phyloP scores from a whole-genome alignment of 73 alveolate species.

The Tetrahymena borealis region DNA sequence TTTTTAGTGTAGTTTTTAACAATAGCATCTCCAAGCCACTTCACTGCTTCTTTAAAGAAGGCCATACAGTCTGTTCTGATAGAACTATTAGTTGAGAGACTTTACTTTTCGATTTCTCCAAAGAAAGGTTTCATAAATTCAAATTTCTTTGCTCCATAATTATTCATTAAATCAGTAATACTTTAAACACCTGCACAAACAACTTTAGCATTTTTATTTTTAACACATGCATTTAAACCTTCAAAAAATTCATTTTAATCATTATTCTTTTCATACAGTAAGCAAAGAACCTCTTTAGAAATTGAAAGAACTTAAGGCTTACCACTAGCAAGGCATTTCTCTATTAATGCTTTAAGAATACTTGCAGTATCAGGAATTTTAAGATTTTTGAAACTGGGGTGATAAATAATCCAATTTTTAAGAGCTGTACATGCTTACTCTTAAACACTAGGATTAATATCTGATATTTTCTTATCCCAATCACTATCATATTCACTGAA shows the following conservation, averaged over 20 bases:
- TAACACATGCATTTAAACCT: slow-evolving; percentile 38
- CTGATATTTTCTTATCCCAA: slow-evolving; percentile 52
- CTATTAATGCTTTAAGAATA: slow-evolving; percentile 46
- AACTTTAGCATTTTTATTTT: slow-evolving; percentile 52
- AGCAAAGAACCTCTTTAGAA: slow-evolving; percentile 43
- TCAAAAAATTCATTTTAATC: slow-evolving; percentile 52
- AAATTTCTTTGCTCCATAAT: slow-evolving; percentile 58
- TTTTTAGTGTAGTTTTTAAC: slow-evolving; percentile 40
- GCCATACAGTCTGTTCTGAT: slow-evolving; percentile 57
- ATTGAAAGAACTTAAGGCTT: slow-evolving; percentile 47
- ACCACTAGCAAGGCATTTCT: slow-evolving; percentile 65
- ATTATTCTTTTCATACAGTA: slow-evolving; percentile 50
- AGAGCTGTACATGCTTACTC: slow-evolving; percentile 63
- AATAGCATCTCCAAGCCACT: slow-evolving; percentile 66
- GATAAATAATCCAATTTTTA: slow-evolving; percentile 37
- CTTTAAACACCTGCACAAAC: slow-evolving; percentile 43
- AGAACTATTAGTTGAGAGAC: slow-evolving; percentile 49
- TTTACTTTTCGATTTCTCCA: slow-evolving; percentile 35
- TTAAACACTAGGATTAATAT: slow-evolving; percentile 65
- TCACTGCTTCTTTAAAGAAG: slow-evolving; percentile 64
- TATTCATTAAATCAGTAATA: slow-evolving; percentile 31
- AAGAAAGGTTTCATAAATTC: slow-evolving; percentile 55
- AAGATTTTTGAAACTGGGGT: slow-evolving; percentile 16
- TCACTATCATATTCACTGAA: slow-evolving; percentile 46
- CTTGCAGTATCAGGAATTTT: slow-evolving; percentile 37